A percentile compares a stretch with the other conserved stretches of the same genome.
Evolutionary conservation across 345 rosid species (phyloP).

Genomic region (Bruguiera parviflora): DNA sequence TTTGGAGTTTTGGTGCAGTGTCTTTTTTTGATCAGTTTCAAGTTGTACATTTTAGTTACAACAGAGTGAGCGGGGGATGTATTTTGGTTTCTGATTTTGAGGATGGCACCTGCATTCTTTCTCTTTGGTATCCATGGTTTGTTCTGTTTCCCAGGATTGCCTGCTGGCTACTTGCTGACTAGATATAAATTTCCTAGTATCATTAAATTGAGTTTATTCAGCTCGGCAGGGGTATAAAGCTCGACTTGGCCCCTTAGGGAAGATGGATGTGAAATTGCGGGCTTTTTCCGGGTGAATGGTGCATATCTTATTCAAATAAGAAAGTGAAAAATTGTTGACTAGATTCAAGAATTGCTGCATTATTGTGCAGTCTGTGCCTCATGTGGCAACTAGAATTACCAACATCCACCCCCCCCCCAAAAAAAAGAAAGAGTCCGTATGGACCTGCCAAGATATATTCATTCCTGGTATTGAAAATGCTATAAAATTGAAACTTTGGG

Average conservation of each 20-base stretch:
- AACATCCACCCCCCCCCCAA: too few relatives aligned
- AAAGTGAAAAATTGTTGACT: not conserved
- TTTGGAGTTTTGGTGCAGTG: slow-evolving; percentile 10
- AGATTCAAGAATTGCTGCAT: not conserved
- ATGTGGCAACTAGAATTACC: not conserved
- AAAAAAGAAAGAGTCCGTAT: not conserved
- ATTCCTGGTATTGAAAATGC: not conserved
- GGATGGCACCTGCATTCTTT: not conserved
- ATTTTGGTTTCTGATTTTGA: not conserved
- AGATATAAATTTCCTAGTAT: not conserved
- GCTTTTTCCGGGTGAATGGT: not conserved
- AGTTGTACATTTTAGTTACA: not conserved
- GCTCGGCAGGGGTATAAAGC: not conserved
- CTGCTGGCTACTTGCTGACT: not conserved
- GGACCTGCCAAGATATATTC: not conserved
- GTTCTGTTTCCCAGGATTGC: not conserved
- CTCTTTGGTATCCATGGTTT: not conserved
- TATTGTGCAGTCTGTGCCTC: not conserved
- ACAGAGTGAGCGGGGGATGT: not conserved
- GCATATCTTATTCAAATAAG: not conserved
- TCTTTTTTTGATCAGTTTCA: not conserved
- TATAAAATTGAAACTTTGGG: not conserved
- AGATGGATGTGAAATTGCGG: not conserved
- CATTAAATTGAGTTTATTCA: not conserved
- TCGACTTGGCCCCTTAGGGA: not conserved